phyloP scores from a whole-genome alignment of 2,329 filamentous ascomycete genomes.

The Ophiostoma populinum region DNA sequence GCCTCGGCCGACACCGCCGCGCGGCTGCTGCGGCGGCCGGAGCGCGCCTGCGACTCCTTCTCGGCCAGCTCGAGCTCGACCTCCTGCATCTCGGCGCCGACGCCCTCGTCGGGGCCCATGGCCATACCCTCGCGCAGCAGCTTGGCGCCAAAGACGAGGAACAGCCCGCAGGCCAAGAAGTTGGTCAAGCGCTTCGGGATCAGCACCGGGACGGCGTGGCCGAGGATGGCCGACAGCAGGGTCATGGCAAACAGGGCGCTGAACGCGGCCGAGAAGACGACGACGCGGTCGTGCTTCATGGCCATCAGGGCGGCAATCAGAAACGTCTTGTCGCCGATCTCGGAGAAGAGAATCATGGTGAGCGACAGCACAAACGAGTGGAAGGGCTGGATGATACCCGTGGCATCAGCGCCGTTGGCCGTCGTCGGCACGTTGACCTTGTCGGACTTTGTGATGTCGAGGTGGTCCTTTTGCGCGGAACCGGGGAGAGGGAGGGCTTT shows the following conservation, averaged over 20 bases:
- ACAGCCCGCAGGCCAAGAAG: conserved; percentile 67
- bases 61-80: conserved; percentile 88
- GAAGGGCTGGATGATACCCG: conserved; percentile 51
- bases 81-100: conserved; percentile 94
- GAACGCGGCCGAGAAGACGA: conserved; percentile 93
- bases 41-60: conserved; percentile 64
- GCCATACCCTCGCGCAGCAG: conserved; percentile 72
- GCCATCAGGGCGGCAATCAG: conserved; percentile 95
- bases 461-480: conserved; percentile 46
- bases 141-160: conserved; percentile 76
- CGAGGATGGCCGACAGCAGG: conserved; percentile 76
- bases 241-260: conserved; percentile 88
- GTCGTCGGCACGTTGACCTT: conserved; percentile 10
- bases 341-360: conserved; percentile 94
- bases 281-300: conserved; percentile 87
- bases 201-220: conserved; percentile 78
- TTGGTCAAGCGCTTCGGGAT: conserved; percentile 85
- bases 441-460: conserved; percentile 30
- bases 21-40: conserved; percentile 44
- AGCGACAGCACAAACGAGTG: conserved; percentile 87
- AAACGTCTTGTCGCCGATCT: conserved; percentile 97
- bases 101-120: conserved; percentile 80
- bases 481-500: conserved; percentile 52
- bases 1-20: conserved; percentile 47
- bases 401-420: conserved; percentile 19